Evolutionary conservation across 371 early-diverging fungal species (phyloP).

Genomic region (Mucor irregularis): DNA sequence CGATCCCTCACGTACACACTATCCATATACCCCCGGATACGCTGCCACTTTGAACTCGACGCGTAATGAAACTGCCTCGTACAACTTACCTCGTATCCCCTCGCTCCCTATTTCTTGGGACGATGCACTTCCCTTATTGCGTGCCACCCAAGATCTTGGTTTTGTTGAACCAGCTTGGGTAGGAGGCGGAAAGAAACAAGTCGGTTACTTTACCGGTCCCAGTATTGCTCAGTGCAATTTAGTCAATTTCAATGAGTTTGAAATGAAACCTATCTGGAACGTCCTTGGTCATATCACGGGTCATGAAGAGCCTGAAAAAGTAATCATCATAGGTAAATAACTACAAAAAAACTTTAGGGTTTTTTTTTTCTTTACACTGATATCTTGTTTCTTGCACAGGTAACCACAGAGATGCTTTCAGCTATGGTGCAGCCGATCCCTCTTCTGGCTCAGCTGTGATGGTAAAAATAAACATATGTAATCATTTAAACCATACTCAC

Average conservation of each 20-base stretch:
- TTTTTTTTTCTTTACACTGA: not conserved
- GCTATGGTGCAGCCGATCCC: conserved; percentile 68
- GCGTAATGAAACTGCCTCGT: conserved; percentile 37
- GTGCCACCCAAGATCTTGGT: conserved; percentile 53
- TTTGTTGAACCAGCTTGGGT: conserved; percentile 29
- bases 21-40: conserved; percentile 67
- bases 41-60: conserved; percentile 56
- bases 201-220: conserved; percentile 58
- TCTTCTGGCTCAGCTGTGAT: conserved; percentile 63
- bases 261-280: conserved; percentile 64
- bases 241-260: conserved; percentile 55
- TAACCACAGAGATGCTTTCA: conserved; percentile 72
- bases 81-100: conserved; percentile 59
- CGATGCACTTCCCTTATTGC: conserved; percentile 62
- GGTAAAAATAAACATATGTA: conserved; percentile 24
- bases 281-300: conserved; percentile 64
- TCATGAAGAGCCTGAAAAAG: conserved; percentile 53
- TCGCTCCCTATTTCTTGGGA: conserved; percentile 67
- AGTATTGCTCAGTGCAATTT: conserved; percentile 51
- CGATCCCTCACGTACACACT: conserved; percentile 68
- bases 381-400: conserved; percentile 29
- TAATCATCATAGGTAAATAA: conserved; percentile 51
- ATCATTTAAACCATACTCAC: not conserved
- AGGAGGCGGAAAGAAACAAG: conserved; percentile 46
- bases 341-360: not conserved